Conservation (phyloP, 2,329 filamentous ascomycete genomes). For the Septoria linicola region DNA sequence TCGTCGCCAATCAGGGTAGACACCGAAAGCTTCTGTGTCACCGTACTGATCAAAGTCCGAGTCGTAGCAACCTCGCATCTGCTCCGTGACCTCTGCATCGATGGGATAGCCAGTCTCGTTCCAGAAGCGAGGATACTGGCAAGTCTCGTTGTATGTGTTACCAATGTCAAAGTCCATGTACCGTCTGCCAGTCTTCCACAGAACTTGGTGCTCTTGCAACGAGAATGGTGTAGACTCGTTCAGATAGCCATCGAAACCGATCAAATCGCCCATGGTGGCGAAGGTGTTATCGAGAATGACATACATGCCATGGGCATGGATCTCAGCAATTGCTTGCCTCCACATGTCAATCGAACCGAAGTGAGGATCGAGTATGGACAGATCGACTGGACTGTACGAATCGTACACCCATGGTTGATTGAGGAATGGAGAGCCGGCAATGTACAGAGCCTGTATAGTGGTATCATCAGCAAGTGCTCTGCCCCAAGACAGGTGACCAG, state of each 20-base stretch:
- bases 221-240: constrained; percentile 58
- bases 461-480: background rate
- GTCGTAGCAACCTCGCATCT: constrained; percentile 55
- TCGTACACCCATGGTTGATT: constrained; percentile 64
- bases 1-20: constrained; percentile 60
- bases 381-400: constrained; percentile 55
- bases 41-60: constrained; percentile 64
- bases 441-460: constrained; percentile 54
- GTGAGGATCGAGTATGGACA: constrained; percentile 62
- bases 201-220: constrained; percentile 54
- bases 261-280: constrained; percentile 61
- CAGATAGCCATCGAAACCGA: constrained; percentile 60
- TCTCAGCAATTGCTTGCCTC: constrained; percentile 57
- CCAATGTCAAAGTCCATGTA: constrained; percentile 59
- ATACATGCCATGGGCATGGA: constrained; percentile 62
- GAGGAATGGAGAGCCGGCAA: constrained; percentile 62
- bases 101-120: constrained; percentile 55
- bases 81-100: constrained; percentile 45
- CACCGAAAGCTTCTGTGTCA: constrained; percentile 61
- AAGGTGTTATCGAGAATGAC: constrained; percentile 64
- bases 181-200: constrained; percentile 55
- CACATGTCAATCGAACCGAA: constrained; percentile 59
- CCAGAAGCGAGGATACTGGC: constrained; percentile 60
- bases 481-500: background rate
- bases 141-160: constrained; percentile 51